phyloP scores from a whole-genome alignment of 2,329 filamentous ascomycete genomes.

The Dactylellina sp. region DNA sequence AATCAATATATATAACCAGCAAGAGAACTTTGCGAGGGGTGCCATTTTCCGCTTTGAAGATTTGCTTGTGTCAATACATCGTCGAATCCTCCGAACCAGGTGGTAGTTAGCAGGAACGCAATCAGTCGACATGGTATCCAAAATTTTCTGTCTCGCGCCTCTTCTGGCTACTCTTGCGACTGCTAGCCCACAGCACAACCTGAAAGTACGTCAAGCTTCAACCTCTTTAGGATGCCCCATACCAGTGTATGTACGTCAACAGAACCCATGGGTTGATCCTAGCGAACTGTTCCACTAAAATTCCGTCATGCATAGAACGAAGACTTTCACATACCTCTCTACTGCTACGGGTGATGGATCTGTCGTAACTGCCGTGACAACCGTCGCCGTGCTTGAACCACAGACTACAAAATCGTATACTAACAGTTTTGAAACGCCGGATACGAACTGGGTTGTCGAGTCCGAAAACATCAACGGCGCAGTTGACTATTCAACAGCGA shows the following conservation, averaged over 20 bases:
- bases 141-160: background rate
- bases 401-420: constrained; percentile 20
- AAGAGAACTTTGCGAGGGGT: too few species aligned
- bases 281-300: background rate
- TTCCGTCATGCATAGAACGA: constrained; percentile 5
- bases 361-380: constrained; percentile 26
- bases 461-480: constrained; percentile 12
- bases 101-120: too few species aligned
- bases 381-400: constrained; percentile 22
- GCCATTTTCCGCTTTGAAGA: too few species aligned
- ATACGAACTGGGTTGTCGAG: constrained; percentile 29
- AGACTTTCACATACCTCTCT: constrained; percentile 33
- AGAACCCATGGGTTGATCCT: background rate
- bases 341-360: constrained; percentile 20
- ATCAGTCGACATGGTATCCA: constrained; percentile 11
- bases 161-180: constrained; percentile 3
- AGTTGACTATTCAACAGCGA: constrained; percentile 20
- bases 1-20: too few species aligned
- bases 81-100: too few species aligned
- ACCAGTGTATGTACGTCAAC: constrained; percentile 3
- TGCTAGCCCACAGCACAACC: constrained; percentile 9
- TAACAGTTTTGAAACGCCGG: constrained; percentile 23
- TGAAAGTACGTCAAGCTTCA: constrained; percentile 4
- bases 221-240: constrained; percentile 8
- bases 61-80: too few species aligned